Evolutionary conservation across 495 filamentous ascomycete species (phyloP), one percentile per base, ranked within the genome.

Genomic region (Margaritispora aquatica): DNA sequence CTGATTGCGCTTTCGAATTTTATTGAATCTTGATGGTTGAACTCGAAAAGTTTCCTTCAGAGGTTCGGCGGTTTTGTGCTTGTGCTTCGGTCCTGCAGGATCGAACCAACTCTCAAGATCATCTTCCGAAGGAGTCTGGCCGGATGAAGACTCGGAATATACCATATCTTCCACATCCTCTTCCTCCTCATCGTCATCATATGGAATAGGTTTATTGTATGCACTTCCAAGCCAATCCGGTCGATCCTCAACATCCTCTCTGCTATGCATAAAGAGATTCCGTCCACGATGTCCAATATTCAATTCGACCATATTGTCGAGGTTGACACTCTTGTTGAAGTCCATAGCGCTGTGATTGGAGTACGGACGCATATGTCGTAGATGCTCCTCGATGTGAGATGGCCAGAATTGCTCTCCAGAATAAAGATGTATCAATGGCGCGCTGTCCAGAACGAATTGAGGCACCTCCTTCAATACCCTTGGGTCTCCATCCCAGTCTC

Each of bases 381-480:
- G 73, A 70, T 97, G 94, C 59, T 97, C 90, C 1, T 80, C 85
- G 51, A 97, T 90, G 72, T 97, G 89, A 19, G 90, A 82, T 0
- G 94, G 94, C 89, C 93, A 96, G 71, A 95, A 97, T 62, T 90
- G 74, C 69, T 98, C 94, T n/a, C 80, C 78, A 1, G 91, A 96
- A 70, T 90, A 96, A 13, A 98, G 80, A 69, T 97, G 88, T 24
- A 98, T 90, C 49, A 95, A 78, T 53, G 94, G 94, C 47, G 95
- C 94, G 69, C 79, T 69, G 13, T 74, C 69, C 27, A 81, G 64
- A 8, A 83, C 79, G 46, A 74, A 83, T 34, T 77, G 71, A 7
- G 80, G 80, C 2, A 83, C 71, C 10, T 74, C 69, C 21, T 71
- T 73, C 26, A 78, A 38, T 2, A 76, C 68, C 55, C 62, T 61